phyloP scores from a whole-genome alignment of 345 rosid genomes.

The Eucalyptus sideroxylon region DNA sequence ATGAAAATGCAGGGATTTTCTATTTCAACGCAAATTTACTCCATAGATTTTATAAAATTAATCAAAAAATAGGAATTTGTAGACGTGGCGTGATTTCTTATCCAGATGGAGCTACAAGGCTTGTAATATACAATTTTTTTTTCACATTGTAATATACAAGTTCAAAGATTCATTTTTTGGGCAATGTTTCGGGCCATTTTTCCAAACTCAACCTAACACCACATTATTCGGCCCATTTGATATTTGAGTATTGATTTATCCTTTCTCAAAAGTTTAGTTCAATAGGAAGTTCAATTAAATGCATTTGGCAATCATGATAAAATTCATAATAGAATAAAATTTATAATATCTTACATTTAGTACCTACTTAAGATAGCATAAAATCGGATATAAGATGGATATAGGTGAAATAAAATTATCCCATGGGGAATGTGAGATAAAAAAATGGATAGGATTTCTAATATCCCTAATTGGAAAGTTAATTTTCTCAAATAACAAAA shows the following conservation, averaged over 20 bases:
- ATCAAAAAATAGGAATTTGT: too few relatives aligned
- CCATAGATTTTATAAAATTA: not conserved
- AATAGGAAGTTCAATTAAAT: too few relatives aligned
- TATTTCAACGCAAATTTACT: not conserved
- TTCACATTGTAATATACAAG: not conserved
- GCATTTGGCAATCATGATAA: too few relatives aligned
- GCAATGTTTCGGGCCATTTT: not conserved
- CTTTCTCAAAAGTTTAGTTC: not conserved
- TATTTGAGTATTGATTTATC: not conserved
- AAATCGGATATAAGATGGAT: too few relatives aligned
- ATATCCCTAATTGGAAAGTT: too few relatives aligned
- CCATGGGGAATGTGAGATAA: too few relatives aligned
- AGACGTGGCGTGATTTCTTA: not conserved
- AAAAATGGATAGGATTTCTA: too few relatives aligned
- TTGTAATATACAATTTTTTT: not conserved
- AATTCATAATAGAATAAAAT: too few relatives aligned
- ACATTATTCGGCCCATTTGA: not conserved
- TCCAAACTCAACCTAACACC: not conserved
- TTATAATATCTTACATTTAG: fast-evolving
- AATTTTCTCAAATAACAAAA: too few relatives aligned
- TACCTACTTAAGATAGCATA: fast-evolving
- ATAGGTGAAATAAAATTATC: too few relatives aligned
- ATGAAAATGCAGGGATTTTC: not conserved
- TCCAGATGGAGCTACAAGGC: not conserved
- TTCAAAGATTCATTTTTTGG: not conserved